Percentiles rank a stretch among this genome's conserved stretches.
Conservation (phyloP, 441 rosid genomes). For the Corymbia citriodora region DNA sequence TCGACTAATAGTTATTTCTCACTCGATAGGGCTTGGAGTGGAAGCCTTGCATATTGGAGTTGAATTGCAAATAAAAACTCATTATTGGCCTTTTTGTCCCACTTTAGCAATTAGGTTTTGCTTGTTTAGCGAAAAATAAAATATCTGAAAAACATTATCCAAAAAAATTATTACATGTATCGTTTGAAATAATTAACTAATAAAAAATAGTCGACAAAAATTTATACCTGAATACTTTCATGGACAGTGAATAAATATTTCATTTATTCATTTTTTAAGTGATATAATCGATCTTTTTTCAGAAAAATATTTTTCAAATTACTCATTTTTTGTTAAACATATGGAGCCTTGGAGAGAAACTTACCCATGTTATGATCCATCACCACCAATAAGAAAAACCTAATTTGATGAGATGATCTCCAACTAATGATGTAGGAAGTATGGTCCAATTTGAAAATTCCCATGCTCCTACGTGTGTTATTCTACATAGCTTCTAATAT, state of each 20-base stretch:
- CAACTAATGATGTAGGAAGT: background rate
- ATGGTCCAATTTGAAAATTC: background rate
- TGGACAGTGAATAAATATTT: background rate
- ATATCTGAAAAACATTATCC: too few species aligned
- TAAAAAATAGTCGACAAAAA: background rate
- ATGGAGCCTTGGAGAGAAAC: background rate
- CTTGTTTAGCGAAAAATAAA: too few species aligned
- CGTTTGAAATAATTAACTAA: too few species aligned
- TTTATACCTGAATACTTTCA: background rate
- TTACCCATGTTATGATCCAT: background rate
- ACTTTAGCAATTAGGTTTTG: background rate
- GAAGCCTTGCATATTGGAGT: too few species aligned
- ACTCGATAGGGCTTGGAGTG: too few species aligned
- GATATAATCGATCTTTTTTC: background rate
- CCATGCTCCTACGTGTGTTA: rapidly evolving
- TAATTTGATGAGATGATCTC: background rate
- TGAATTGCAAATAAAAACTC: background rate
- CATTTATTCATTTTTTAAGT: background rate
- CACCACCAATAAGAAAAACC: background rate
- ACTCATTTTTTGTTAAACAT: background rate
- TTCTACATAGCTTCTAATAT: background rate
- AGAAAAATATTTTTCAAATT: background rate
- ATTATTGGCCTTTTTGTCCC: background rate
- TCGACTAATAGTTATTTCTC: too few species aligned
- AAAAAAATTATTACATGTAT: too few species aligned